These are phyloP conservation scores for Medicago arabica DNA, from an alignment of 306 rosid species.

Conservation along the genomic window DNA sequence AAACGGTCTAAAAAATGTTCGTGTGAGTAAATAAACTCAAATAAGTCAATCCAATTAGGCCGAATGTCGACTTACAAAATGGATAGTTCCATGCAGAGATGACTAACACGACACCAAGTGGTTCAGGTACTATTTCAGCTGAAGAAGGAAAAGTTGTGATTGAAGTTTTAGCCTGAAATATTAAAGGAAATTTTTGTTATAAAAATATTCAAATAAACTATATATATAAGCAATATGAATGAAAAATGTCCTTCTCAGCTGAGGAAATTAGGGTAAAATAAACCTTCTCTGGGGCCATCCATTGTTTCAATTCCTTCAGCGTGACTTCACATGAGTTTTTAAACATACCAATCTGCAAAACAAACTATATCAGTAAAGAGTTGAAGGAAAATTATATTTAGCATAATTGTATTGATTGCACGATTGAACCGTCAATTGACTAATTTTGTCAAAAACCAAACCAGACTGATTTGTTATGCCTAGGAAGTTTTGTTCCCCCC, in stretches of 20 bases:
- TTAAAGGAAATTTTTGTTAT: slow-evolving; percentile 3
- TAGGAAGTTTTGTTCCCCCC: no score
- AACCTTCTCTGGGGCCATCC: slow-evolving; percentile 95
- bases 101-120: slow-evolving; percentile 78
- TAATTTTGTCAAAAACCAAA: no score
- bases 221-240: not conserved
- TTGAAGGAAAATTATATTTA: not conserved
- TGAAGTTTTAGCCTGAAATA: slow-evolving; percentile 77
- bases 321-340: slow-evolving; percentile 64
- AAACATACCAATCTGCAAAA: slow-evolving; percentile 68
- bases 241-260: not conserved
- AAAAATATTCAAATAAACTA: slow-evolving; percentile 10
- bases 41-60: not conserved
- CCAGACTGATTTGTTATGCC: no score
- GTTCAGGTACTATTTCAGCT: slow-evolving; percentile 93
- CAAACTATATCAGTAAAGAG: slow-evolving; percentile 37
- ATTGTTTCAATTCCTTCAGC: slow-evolving; percentile 61
- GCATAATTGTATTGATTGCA: not conserved
- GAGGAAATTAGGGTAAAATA: slow-evolving; percentile 22
- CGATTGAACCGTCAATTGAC: no score
- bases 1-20: not conserved
- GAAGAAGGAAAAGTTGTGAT: slow-evolving; percentile 80
- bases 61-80: slow-evolving; percentile 54
- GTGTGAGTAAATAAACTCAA: not conserved
- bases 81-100: slow-evolving; percentile 99